Evolutionary conservation across 164 flowering plant genomes (phyloP), one percentile per base, ranked within the genome.

Genomic region (Vitis rotundifolia): DNA sequence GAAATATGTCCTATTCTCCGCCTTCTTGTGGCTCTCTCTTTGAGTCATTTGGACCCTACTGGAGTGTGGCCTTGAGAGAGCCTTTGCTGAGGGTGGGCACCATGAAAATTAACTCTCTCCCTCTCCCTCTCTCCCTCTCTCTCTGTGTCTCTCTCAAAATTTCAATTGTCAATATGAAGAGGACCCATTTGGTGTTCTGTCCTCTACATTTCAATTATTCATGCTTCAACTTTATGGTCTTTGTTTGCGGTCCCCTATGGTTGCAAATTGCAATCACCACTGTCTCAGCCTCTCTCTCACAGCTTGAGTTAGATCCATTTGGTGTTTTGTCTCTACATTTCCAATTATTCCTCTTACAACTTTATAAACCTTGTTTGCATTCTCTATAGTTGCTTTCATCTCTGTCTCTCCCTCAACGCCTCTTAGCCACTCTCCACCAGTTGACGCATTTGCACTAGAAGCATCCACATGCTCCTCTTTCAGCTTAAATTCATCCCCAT

Each of bases 1-100:
- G 6, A 73, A 50, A 58, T 72, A 48, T 59, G 81, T 84, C 87
- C 48, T 64, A 37, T 31, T 64, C 56, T 51, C 64, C 73, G 69
- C 48, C 13, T 29, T 73, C 68, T 63, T 2, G 81, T 83, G 87
- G 87, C 12, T 64, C 49, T 5, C 64, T 12, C 29, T 12, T 26
- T n/a, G 8, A 22, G 19, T 76, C 82, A 76, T 78, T 80, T 3
- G 44, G 44, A 37, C 44, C 5, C 44, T 6, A 6, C 44, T 37
- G 5, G 44, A 6, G 0, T 6, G 44, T 37, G 44, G 44, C 44
- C 44, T 3, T 37, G 5, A 37, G 6, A 37, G 44, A 9, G 44
- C 6, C 47, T 14, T 1, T 60, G 6, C 56, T 1, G 26, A 13
- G 16, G 56, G 56, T 5, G n/a, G 14, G 56, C 56, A 14, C 5